Conservation (phyloP, 352 stramenopile genomes). For the Pythium dissotocum region DNA sequence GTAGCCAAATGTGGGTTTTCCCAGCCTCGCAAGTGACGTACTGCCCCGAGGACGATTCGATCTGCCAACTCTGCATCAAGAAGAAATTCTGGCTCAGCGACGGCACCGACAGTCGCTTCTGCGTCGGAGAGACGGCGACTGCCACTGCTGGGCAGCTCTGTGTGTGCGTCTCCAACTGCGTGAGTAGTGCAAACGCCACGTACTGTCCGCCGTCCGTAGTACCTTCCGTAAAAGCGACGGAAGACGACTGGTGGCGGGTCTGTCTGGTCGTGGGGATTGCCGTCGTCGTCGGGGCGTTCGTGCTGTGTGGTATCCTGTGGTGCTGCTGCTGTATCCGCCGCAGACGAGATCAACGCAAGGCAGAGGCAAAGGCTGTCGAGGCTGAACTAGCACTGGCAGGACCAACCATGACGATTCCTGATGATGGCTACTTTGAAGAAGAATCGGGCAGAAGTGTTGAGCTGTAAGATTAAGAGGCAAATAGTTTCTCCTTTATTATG, state of each 20-base stretch:
- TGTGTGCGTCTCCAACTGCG: constrained; percentile 20
- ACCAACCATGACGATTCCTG: not conserved
- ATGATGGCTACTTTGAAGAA: not conserved
- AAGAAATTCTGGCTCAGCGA: constrained; percentile 1
- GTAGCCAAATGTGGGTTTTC: constrained; percentile 11
- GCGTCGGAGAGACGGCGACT: constrained; percentile 4
- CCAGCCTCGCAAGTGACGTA: constrained; percentile 7
- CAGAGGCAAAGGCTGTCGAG: not conserved
- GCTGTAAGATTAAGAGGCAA: not conserved
- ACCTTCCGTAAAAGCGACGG: not conserved
- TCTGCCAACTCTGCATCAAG: constrained; percentile 13
- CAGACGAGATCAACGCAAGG: not conserved
- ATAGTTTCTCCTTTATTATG: not conserved
- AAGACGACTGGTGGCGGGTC: not conserved
- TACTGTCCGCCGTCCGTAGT: not conserved
- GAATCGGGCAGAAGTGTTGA: not conserved
- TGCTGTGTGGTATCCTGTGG: not conserved
- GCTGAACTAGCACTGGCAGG: not conserved
- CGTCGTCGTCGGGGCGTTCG: not conserved
- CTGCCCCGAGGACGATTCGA: constrained; percentile 9
- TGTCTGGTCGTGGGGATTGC: not conserved
- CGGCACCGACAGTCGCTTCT: constrained; percentile 21
- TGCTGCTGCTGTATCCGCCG: not conserved
- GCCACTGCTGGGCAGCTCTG: not conserved
- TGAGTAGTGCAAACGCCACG: not conserved